Evolutionary conservation across 2,329 filamentous ascomycete genomes (phyloP).

Genomic region (Coniella lustricola): DNA sequence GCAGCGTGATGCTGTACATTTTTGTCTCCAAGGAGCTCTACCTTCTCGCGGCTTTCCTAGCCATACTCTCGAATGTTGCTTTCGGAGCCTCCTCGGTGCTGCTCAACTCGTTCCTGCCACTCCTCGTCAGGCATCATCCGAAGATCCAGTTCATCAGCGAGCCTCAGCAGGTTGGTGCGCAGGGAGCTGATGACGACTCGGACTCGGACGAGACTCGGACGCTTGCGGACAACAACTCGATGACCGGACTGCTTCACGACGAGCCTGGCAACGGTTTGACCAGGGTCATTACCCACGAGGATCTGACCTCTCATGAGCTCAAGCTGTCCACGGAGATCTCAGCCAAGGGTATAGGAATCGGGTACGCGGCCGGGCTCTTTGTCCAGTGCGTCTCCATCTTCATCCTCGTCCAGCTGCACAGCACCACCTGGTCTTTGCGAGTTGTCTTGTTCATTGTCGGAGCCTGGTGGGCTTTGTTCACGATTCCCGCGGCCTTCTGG

Average conservation of each 20-base stretch:
- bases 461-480: conserved; percentile 88
- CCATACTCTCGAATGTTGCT: conserved; percentile 86
- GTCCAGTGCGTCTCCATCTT: conserved; percentile 76
- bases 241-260: conserved; percentile 38
- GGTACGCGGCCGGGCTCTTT: conserved; percentile 80
- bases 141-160: conserved; percentile 31
- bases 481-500: conserved; percentile 81
- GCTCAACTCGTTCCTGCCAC: conserved; percentile 87
- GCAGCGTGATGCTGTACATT: conserved; percentile 83
- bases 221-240: conserved; percentile 32
- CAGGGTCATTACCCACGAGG: conserved; percentile 35
- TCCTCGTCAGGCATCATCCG: conserved; percentile 83
- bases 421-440: conserved; percentile 77
- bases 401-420: conserved; percentile 64
- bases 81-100: conserved; percentile 94
- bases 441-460: conserved; percentile 84
- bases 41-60: conserved; percentile 72
- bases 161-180: conserved; percentile 21
- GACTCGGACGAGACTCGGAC: conserved; percentile 23
- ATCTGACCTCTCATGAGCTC: conserved; percentile 60
- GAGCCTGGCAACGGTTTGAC: conserved; percentile 27
- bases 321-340: conserved; percentile 85
- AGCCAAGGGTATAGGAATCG: conserved; percentile 86
- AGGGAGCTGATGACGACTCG: conserved; percentile 25
- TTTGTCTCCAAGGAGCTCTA: conserved; percentile 70